Base-by-base conservation (phyloP, 2,329 filamentous ascomycete genomes). In the Beauveria sp. region DNA sequence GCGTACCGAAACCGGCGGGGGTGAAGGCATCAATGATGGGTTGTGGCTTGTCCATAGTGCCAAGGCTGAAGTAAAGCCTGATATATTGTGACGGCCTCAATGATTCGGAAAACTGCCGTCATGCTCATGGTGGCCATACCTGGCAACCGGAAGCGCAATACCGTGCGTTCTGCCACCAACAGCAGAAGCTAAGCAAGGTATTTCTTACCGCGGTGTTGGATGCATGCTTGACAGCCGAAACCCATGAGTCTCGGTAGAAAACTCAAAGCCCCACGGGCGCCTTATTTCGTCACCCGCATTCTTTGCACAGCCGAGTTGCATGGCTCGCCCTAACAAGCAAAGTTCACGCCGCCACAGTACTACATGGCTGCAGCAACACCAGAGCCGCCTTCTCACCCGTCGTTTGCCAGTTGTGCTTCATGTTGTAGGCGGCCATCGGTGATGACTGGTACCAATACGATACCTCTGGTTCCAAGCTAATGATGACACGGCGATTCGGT, bases 261-360 rank as follows among this genome's bases (percentile, higher is more conserved):
- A 46, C 42, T 49, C 20, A 42, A 49, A 49, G 45, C 45, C 12
- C 55, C 55, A 26, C 12, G 46, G 28, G 45, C 45, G 43, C 55
- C 34, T 59, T 42, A 43, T 59, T 26, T 43, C 26, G 46, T 50
- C 55, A 59, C 56, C 46, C 46, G 56, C 56, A 59, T 59, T 49
- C 55, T 57, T 58, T 58, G 43, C 45, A 49, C 55, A 49, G 55
- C 45, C 45, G 31, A 40, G 43, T 38, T 48, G 43, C 54, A 57
- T 38, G 28, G 31, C 56, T 59, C 45, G 31, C 46, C n/a, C 46
- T 12, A 49, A 34, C 20, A 40, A 48, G 45, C 56, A 50, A 50
- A 46, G 45, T 50, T 58, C 55, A 42, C 55, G 55, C 28, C 45
- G 31, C 55, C 26, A 46, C 45, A 26, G 26, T 24, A 20, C 55